Evolutionary conservation across 192 early-diverging fungal genomes (phyloP), one percentile per base, ranked within the genome.

Genomic region (Rhizophagus sp.): DNA sequence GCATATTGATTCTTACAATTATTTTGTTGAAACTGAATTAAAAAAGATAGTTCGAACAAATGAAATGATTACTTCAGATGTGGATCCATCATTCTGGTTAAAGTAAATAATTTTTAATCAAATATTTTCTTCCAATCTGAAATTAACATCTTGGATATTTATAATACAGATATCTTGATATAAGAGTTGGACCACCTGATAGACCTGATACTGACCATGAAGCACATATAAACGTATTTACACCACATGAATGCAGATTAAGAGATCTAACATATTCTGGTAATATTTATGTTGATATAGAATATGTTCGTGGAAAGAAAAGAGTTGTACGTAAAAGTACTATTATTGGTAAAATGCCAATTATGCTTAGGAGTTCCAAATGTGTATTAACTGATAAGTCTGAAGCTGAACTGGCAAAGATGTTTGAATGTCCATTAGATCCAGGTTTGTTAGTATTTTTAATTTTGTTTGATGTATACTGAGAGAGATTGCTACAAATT

Each of bases 1-100:
- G 84, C 98, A 99, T 84, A 92, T 98, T 78, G 98, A 99, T 85
- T 99, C 98, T 10, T 99, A 97, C 87, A 97, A 99, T 88, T 98
- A 97, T 84, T 99, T 98, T 88, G 89, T 99, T 76, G 93, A 98
- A 79, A 93, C 94, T 7, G 98, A 97, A 71, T 85, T 99, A 75
- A 93, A 96, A 84, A 94, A 97, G 81, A 99, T 99, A 76, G 90
- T 99, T 76, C 87, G 92, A 81, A 95, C 97, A 11, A 99, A 97
- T 85, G 90, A 93, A 80, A 91, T 90, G 76, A 92, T 99, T 30
- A 93, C 90, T 10, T 96, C 94, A 3, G 98, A 99, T 82, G 93
- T 97, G 1, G 97, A 99, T 83, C 96, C 96, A 30, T 79, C 89
- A 69, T 99, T 99, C 76, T 98, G 92, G 83, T 86, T 97, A 66